Evolutionary conservation across 2,329 filamentous ascomycete species (phyloP), one percentile per base, ranked within the genome.

Genomic region (Cladobotryum mycophilum): DNA sequence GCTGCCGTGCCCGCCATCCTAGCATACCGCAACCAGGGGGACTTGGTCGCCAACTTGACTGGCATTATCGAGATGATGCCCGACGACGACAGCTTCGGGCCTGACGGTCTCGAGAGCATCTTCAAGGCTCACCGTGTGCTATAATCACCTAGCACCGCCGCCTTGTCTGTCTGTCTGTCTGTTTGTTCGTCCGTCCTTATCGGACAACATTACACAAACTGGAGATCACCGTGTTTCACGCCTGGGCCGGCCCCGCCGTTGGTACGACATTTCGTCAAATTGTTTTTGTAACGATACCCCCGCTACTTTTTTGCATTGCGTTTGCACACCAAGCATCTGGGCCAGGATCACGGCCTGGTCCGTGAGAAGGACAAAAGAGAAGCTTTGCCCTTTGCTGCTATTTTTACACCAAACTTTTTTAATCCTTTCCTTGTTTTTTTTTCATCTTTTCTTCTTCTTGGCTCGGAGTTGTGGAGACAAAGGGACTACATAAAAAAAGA

Each of bases 11-110:
- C 93, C 1, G 89, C 93, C 4, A 76, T 97, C 36, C 76, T 97
- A 45, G 92, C 88, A 11, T 99, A 99, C 73, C 84, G 84, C 52
- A 88, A 85, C 61, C 82, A 85, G 63, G 91, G 90, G 48, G 91
- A 97, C 57, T 83, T 96, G 57, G 90, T 97, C 60, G 88, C 89
- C 56, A 95, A 91, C 61, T 75, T 97, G 47, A 88, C 93, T 0
- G 91, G 92, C 49, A 78, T 97, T 47, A 81, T 95, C 55, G 83
- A 90, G 63, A 87, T 93, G 76, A 86, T 96, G 44, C 89, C 91
- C 1, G 80, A 84, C 35, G 79, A 84, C 33, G 80, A 82, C 41
- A 65, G 72, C 37, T 83, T 85, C 55, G 78, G 76, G 61, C 78
- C 73, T 43, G 69, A 73, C 47, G 71, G 79, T 2, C 63, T 85